phyloP scores from a whole-genome alignment of 2,329 filamentous ascomycete species.

The Ophiostoma ulmi region DNA sequence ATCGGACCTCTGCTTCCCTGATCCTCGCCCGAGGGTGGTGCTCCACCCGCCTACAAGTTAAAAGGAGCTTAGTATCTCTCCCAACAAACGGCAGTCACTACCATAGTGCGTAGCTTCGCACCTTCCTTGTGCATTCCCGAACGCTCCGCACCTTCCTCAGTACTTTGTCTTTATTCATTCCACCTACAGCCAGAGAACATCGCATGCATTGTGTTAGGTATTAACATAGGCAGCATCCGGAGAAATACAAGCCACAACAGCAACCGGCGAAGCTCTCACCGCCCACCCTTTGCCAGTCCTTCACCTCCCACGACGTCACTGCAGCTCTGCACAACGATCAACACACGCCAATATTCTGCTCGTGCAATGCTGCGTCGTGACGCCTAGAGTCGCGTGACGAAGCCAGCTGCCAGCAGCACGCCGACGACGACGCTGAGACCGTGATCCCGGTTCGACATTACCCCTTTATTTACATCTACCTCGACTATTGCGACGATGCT shows the following conservation, averaged over 20 bases:
- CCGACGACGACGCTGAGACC: slow-evolving; percentile 5
- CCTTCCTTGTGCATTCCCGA: background rate
- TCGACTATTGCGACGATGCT: slow-evolving; percentile 57
- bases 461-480: background rate
- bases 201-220: slow-evolving; percentile 2
- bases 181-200: background rate
- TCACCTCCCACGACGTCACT: background rate
- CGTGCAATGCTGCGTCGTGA: slow-evolving; percentile 20
- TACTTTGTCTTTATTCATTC: background rate
- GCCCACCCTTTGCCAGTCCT: background rate
- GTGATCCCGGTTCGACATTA: background rate
- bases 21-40: background rate
- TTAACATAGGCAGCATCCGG: background rate
- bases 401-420: slow-evolving; percentile 15
- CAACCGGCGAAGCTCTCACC: background rate
- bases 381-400: slow-evolving; percentile 21
- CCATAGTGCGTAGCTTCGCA: slow-evolving; percentile 6
- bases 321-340: slow-evolving; percentile 2
- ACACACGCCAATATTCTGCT: background rate
- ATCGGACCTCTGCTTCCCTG: background rate
- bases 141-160: background rate
- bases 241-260: no score
- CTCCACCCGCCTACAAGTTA: slow-evolving; percentile 3
- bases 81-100: slow-evolving; percentile 10
- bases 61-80: background rate